These are phyloP conservation scores for Talaromyces atroroseus DNA, from an alignment of 2,329 filamentous ascomycete species.

Conservation along the genomic window DNA sequence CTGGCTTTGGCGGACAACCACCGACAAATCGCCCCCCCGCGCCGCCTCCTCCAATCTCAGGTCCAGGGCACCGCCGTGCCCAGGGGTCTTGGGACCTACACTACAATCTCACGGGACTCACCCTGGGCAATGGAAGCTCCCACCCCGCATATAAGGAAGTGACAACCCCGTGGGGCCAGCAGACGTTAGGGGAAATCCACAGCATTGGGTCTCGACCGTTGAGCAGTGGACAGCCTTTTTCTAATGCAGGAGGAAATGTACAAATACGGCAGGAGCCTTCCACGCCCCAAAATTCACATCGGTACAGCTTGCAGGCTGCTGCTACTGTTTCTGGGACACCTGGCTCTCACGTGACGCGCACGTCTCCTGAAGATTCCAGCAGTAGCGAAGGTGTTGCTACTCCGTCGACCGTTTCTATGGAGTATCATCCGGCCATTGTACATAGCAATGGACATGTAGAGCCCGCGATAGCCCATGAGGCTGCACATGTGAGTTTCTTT, in stretches of 20 bases:
- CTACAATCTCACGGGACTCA: constrained; percentile 39
- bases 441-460: constrained; percentile 45
- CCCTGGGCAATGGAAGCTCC: constrained; percentile 32
- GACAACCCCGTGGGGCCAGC: constrained; percentile 38
- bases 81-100: constrained; percentile 47
- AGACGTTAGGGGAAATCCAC: constrained; percentile 39
- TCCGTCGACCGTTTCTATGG: constrained; percentile 42
- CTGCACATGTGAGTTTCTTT: constrained; percentile 9
- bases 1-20: constrained; percentile 29
- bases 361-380: constrained; percentile 45
- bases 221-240: constrained; percentile 7
- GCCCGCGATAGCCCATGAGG: constrained; percentile 21
- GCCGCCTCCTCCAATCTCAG: constrained; percentile 39
- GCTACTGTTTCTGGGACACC: constrained; percentile 17
- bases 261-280: constrained; percentile 13
- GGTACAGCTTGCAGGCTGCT: constrained; percentile 31
- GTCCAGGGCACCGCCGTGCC: constrained; percentile 39
- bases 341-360: constrained; percentile 30
- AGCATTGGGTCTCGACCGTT: constrained; percentile 32
- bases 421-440: constrained; percentile 46
- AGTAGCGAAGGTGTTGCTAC: constrained; percentile 46
- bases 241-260: neutral
- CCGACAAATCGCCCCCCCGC: constrained; percentile 29
- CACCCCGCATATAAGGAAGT: constrained; percentile 26
- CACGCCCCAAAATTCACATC: constrained; percentile 24